Evolutionary conservation across 2,329 filamentous ascomycete genomes (phyloP), one percentile per base, ranked within the genome.

Genomic region (Allantophomopsis cytisporea): DNA sequence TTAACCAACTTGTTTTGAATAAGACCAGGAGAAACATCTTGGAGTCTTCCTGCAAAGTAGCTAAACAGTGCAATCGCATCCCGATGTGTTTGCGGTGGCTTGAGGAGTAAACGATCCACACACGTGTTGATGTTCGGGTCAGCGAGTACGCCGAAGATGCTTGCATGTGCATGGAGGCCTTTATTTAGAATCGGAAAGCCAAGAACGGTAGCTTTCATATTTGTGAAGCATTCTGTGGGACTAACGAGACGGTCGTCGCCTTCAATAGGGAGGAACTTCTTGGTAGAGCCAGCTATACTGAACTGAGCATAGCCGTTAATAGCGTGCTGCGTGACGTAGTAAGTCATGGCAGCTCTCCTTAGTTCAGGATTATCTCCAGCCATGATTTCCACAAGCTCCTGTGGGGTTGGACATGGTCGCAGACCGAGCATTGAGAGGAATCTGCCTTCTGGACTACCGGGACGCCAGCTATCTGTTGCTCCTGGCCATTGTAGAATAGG

Each of bases 401-500:
- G 65, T 1, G 80, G 82, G 2, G 73, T 68, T 1, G 91, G 91
- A 52, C 71, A 73, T 31, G 72, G 65, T 43, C 78, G 76, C 16
- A 98, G 64, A 0, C 91, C 91, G 8, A 98, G 69, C 6, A 62
- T 61, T 3, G 68, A 58, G 6, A 98, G 61, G 46, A 98, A 91
- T 32, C 68, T 72, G 1, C 75, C 86, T 59, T 98, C 91, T 1
- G 65, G 60, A 47, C 76, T 83, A 39, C 59, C 64, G n/a, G 70
- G 58, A 36, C 74, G 69, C 54, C 79, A 85, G 43, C 70, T 74
- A 3, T 78, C 71, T 10, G 67, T 64, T 16, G 66, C 64, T 0
- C 72, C 83, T 3, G 83, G 83, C 87, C 87, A 96, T 53, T 86
- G 83, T 33, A 93, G 59, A 3, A 94, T 68, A 0, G 83, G 83